Evolutionary conservation across 2,329 filamentous ascomycete genomes (phyloP).

Genomic region (Talaromyces sp.): DNA sequence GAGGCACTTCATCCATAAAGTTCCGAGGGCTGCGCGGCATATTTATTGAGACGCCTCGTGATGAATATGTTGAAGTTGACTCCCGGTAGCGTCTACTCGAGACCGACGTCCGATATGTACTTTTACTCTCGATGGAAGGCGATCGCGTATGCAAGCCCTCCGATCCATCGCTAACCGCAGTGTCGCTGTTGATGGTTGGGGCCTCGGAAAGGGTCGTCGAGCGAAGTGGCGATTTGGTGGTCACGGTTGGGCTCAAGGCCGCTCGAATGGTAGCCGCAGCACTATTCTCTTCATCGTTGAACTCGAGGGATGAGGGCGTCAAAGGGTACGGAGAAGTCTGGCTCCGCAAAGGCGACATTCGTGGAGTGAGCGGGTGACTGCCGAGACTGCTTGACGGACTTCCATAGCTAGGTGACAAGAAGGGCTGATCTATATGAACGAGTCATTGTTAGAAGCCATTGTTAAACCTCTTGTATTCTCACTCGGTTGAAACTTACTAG

Average conservation of each 20-base stretch:
- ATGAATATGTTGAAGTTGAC: constrained; percentile 31
- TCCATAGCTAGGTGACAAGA: constrained; percentile 50
- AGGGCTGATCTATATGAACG: constrained; percentile 36
- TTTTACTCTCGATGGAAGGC: constrained; percentile 34
- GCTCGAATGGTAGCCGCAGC: constrained; percentile 8
- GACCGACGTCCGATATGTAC: constrained; percentile 41
- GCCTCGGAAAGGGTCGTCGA: constrained; percentile 4
- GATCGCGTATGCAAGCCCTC: constrained; percentile 22
- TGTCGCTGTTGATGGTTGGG: constrained; percentile 14
- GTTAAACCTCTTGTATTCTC: neutral
- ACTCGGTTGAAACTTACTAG: constrained; percentile 49
- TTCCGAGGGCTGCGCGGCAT: constrained; percentile 30
- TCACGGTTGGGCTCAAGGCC: constrained; percentile 13
- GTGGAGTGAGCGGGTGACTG: constrained; percentile 62
- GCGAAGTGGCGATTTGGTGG: constrained; percentile 10
- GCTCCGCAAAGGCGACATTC: constrained; percentile 36
- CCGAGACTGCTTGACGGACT: constrained; percentile 63
- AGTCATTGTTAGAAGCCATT: neutral
- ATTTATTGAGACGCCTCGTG: constrained; percentile 31
- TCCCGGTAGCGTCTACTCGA: constrained; percentile 39
- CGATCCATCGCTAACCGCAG: constrained; percentile 11
- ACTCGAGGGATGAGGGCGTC: constrained; percentile 45
- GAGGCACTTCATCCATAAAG: constrained; percentile 33
- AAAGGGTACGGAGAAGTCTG: constrained; percentile 39
- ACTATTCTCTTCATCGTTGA: constrained; percentile 47